These are phyloP conservation scores for Pseudogymnoascus sp. DNA, from an alignment of 2,329 filamentous ascomycete species.

Conservation along the genomic window DNA sequence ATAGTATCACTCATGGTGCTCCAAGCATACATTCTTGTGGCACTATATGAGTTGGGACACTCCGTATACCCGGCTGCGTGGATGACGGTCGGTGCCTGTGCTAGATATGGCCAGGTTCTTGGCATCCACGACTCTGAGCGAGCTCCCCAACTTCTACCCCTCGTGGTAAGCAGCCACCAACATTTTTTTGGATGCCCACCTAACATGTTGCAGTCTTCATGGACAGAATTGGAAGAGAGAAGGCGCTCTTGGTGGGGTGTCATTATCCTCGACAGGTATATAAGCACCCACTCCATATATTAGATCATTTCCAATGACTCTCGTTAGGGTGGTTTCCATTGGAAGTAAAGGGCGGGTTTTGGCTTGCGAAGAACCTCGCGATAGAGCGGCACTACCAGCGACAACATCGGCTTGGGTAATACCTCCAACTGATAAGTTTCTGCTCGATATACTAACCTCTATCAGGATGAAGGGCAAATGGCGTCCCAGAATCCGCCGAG, in stretches of 20 bases:
- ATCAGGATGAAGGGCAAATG: slow-evolving; percentile 33
- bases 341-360: slow-evolving; percentile 24
- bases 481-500: slow-evolving; percentile 23
- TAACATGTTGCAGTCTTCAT: slow-evolving; percentile 30
- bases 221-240: slow-evolving; percentile 42
- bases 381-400: slow-evolving; percentile 20
- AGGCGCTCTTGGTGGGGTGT: slow-evolving; percentile 43
- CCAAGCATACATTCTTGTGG: slow-evolving; percentile 39
- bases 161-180: slow-evolving; percentile 24
- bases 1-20: slow-evolving; percentile 36
- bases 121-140: slow-evolving; percentile 34
- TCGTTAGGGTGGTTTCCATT: slow-evolving; percentile 24
- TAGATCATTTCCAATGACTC: slow-evolving; percentile 11
- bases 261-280: slow-evolving; percentile 38
- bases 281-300: slow-evolving; percentile 2
- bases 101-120: slow-evolving; percentile 39
- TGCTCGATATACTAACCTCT: neutral
- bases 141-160: slow-evolving; percentile 33
- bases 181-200: neutral
- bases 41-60: slow-evolving; percentile 42
- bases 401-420: slow-evolving; percentile 35
- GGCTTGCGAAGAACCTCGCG: slow-evolving; percentile 25
- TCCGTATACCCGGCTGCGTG: slow-evolving; percentile 44
- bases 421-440: neutral
- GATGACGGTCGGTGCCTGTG: slow-evolving; percentile 39